Evolutionary conservation across 2,329 filamentous ascomycete genomes (phyloP).

Genomic region (Pseudopithomyces maydicus): DNA sequence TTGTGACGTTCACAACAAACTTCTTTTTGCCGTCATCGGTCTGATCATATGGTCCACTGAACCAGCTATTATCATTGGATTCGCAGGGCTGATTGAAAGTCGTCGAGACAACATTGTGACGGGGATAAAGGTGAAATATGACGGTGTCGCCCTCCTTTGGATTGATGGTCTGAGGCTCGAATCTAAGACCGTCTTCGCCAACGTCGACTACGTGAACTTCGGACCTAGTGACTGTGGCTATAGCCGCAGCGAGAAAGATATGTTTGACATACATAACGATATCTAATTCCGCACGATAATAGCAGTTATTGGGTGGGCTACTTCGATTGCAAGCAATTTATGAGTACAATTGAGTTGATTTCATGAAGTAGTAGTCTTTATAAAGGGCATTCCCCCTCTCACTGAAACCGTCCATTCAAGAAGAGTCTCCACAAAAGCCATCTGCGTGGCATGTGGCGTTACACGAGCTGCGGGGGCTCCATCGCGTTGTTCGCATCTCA

Average conservation of each 20-base stretch:
- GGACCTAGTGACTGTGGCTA: neutral
- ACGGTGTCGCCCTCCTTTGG: slow-evolving; percentile 11
- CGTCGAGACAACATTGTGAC: slow-evolving; percentile 9
- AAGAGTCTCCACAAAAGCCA: neutral
- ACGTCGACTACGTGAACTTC: slow-evolving; percentile 8
- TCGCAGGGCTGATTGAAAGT: slow-evolving; percentile 7
- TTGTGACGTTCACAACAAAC: slow-evolving; percentile 31
- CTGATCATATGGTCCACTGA: slow-evolving; percentile 22
- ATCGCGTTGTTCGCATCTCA: neutral
- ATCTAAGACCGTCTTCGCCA: slow-evolving; percentile 7
- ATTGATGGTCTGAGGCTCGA: slow-evolving; percentile 7
- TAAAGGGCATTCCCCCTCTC: neutral
- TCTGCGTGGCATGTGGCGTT: neutral
- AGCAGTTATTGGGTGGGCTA: neutral
- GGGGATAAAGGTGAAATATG: slow-evolving; percentile 11
- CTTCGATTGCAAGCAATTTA: neutral
- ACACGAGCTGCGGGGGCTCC: slow-evolving; percentile 1
- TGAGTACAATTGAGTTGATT: neutral
- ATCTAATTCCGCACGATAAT: neutral
- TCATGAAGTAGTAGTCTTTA: neutral
- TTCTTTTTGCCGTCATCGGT: slow-evolving; percentile 25
- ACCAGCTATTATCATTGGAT: slow-evolving; percentile 19
- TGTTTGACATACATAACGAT: neutral
- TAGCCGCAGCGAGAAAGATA: neutral
- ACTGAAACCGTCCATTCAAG: neutral